Base-by-base conservation (phyloP, 2,329 filamentous ascomycete species). In the Sarocladiaceae sp. region DNA sequence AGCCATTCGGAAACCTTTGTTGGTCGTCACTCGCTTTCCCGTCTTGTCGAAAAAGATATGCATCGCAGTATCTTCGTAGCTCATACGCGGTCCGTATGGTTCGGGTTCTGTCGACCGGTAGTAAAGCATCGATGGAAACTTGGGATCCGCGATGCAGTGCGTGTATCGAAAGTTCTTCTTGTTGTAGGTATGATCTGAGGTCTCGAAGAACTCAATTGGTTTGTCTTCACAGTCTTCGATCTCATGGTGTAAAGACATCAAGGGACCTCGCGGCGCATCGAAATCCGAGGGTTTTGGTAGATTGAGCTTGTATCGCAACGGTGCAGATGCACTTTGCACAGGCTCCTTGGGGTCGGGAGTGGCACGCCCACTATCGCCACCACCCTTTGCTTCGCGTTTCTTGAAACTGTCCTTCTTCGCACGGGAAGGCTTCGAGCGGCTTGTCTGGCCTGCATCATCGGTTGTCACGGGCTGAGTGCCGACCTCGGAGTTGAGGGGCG, bases 1-100 rank as follows among this genome's bases (percentile, higher is more conserved):
- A 2, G 88, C 87, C 77, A 93, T 94, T 54, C 95, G 82, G 78
- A 94, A 97, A 8, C 94, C 92, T 68, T 96, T 96, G 59, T 93
- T 86, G 13, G 94, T 96, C 0, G 89, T 96, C 51, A 97, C 83
- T 47, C 90, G 84, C 18, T 80, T 82, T 7, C 86, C 91, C 33
- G 82, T 79, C 56, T 82, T 81, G 62, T 91, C 87, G 64, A 97
- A 90, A 63, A 87, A 88, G 66, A 97, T 88, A 65, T 89, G 88
- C 10, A 86, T 84, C 29, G 93, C 89, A 29, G 88, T 87, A 69
- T 99, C 94, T 66, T 97, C 93, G 64, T 94, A 96, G 71, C 88
- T 95, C 66, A 99, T 86, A 52, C 91, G 86, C 4, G 94, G 81
- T 28, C 86, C 83, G 62, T 89, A 92, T 0, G 95, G 94, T 54